Base-by-base conservation (phyloP, 2,329 filamentous ascomycete genomes). In the Fusarium haematococcum region DNA sequence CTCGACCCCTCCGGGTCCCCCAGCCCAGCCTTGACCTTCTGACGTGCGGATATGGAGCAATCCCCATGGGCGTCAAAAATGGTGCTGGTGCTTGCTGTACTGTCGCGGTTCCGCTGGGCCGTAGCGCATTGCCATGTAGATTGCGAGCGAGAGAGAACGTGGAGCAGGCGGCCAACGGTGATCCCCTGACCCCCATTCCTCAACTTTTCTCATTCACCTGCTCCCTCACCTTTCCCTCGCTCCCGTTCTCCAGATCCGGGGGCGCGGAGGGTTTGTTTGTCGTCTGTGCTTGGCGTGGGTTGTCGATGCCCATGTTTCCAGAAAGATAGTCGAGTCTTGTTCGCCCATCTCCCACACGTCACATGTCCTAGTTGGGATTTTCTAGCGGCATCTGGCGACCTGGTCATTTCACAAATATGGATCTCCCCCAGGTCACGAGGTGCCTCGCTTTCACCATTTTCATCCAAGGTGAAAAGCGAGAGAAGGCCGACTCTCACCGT, bases 71-170 rank as follows among this genome's bases (percentile, higher is more conserved):
- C 39, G 41, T 64, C 50, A 45, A 65, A 52, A 58, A 71, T 37
- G 35, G 35, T 37, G 35, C 63, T n/a, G 48, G 48, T 52, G 48
- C 48, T 52, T 52, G 23, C 43, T 62, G 70, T 67, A 66, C 66
- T 35, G 60, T 70, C 65, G 72, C 73, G 71, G 72, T 68, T 78
- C 77, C 77, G 77, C 71, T 78, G 70, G 75, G 54, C 77, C 77
- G 75, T 78, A 77, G 77, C 76, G 76, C 61, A 69, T 43, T 67
- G 61, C 68, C 52, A 60, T 43, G 23, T 60, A 52, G 62, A 60
- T 65, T 65, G 63, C 63, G 54, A 32, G 63, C 63, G 54, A 32
- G 43, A 60, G 54, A 30, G 27, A 13, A 20, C 48, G 48, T 52
- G 48, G 48, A 52, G 48, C 16, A 27, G 50, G 48, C 43, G 56